Evolutionary conservation across 495 filamentous ascomycete species (phyloP).

Genomic region (Endocarpon pusillum): DNA sequence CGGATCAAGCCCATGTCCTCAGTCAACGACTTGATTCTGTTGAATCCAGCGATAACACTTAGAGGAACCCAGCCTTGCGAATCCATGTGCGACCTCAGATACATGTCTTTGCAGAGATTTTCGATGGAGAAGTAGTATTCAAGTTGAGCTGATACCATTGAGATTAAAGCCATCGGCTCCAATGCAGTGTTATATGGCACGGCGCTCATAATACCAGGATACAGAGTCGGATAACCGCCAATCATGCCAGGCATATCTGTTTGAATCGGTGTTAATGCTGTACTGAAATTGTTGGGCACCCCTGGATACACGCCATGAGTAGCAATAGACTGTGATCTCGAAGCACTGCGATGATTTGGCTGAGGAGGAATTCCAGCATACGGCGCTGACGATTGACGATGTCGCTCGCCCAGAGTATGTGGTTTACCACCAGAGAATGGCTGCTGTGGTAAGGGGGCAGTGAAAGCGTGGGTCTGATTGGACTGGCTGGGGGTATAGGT

Average conservation of each 20-base stretch:
- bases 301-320: slow-evolving; percentile 18
- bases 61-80: slow-evolving; percentile 80
- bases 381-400: slow-evolving; percentile 9
- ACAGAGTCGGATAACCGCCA: slow-evolving; percentile 34
- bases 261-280: slow-evolving; percentile 12
- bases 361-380: slow-evolving; percentile 4
- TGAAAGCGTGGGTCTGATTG: slow-evolving; percentile 8
- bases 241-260: slow-evolving; percentile 19
- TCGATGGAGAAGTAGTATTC: slow-evolving; percentile 96
- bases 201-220: slow-evolving; percentile 42
- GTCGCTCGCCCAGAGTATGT: slow-evolving; percentile 9
- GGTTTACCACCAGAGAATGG: slow-evolving; percentile 5
- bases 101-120: slow-evolving; percentile 89
- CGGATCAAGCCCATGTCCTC: slow-evolving; percentile 57
- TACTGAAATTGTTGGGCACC: slow-evolving; percentile 14
- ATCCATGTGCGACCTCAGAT: slow-evolving; percentile 82
- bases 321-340: slow-evolving; percentile 33
- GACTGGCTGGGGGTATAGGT: slow-evolving; percentile 20
- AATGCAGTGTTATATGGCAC: slow-evolving; percentile 42
- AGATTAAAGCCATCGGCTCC: slow-evolving; percentile 31
- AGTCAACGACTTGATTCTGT: slow-evolving; percentile 61
- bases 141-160: slow-evolving; percentile 33
- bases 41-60: slow-evolving; percentile 60
- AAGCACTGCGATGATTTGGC: slow-evolving; percentile 21
- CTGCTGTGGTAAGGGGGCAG: slow-evolving; percentile 16